Conservation (phyloP, 2,329 filamentous ascomycete species). For the Xenosphaeropsis pyriputrescens region DNA sequence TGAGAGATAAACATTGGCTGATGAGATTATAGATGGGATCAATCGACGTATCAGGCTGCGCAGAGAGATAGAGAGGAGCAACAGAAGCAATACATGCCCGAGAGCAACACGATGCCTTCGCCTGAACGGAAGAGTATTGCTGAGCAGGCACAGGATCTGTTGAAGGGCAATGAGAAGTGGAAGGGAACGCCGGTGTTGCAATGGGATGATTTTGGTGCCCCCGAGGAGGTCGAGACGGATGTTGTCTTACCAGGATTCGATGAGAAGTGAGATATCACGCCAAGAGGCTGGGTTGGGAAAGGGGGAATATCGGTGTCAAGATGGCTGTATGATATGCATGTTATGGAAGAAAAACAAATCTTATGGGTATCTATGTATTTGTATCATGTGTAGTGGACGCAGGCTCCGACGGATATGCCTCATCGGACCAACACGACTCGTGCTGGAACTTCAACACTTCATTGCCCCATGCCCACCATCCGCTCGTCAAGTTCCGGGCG, state of each 20-base stretch:
- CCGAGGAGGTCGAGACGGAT: conserved; percentile 16
- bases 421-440: conserved; percentile 32
- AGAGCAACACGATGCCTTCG: conserved; percentile 14
- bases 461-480: conserved; percentile 71
- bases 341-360: conserved; percentile 13
- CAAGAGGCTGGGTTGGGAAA: conserved; percentile 1
- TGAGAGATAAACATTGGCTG: background rate
- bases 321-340: conserved; percentile 10
- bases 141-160: conserved; percentile 46
- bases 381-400: conserved; percentile 1
- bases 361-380: conserved; percentile 5
- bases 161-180: conserved; percentile 49
- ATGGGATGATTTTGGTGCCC: conserved; percentile 24
- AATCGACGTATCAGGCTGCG: conserved; percentile 38
- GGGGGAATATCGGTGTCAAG: background rate
- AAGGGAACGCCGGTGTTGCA: conserved; percentile 21
- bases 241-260: conserved; percentile 4
- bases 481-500: conserved; percentile 56
- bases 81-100: conserved; percentile 16
- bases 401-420: conserved; percentile 14
- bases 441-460: conserved; percentile 58
- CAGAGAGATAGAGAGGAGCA: conserved; percentile 28
- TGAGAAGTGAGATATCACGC: too few species aligned
- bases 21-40: conserved; percentile 37
- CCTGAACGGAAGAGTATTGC: conserved; percentile 29